Conservation (phyloP, 2,329 filamentous ascomycete species). For the Exophiala lecanii-corni region DNA sequence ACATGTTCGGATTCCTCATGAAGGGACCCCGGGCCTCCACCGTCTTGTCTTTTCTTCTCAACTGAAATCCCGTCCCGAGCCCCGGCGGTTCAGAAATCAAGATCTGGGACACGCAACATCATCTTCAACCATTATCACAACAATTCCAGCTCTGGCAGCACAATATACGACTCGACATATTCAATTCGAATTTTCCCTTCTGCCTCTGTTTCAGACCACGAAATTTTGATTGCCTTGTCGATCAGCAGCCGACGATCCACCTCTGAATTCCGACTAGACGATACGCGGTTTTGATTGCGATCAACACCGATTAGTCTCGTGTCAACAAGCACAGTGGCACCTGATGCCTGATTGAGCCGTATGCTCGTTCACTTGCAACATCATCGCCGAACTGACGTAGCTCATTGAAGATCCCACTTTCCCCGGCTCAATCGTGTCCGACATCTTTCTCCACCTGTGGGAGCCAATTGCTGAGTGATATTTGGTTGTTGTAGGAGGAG, state of each 20-base stretch:
- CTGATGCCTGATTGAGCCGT: no score
- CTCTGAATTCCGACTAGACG: neutral
- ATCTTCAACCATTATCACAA: no score
- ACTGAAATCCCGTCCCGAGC: neutral
- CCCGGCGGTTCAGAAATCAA: conserved; percentile 1
- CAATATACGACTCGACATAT: no score
- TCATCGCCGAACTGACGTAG: conserved; percentile 14
- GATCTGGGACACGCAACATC: conserved; percentile 1
- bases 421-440: no score
- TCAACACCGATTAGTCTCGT: conserved; percentile 17
- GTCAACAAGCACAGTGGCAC: no score
- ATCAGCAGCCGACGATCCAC: conserved; percentile 10
- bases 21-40: neutral
- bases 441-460: no score
- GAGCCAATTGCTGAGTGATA: no score
- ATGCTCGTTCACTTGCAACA: neutral
- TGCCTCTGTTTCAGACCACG: conserved; percentile 16
- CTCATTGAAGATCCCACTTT: conserved; percentile 9
- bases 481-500: no score
- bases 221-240: conserved; percentile 8
- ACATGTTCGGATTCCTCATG: conserved; percentile 4
- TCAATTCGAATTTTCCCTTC: no score
- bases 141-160: no score
- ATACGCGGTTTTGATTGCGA: conserved; percentile 21
- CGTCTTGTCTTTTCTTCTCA: neutral